phyloP scores from a whole-genome alignment of 176 grass and related monocot species.

The Carex pumila region DNA sequence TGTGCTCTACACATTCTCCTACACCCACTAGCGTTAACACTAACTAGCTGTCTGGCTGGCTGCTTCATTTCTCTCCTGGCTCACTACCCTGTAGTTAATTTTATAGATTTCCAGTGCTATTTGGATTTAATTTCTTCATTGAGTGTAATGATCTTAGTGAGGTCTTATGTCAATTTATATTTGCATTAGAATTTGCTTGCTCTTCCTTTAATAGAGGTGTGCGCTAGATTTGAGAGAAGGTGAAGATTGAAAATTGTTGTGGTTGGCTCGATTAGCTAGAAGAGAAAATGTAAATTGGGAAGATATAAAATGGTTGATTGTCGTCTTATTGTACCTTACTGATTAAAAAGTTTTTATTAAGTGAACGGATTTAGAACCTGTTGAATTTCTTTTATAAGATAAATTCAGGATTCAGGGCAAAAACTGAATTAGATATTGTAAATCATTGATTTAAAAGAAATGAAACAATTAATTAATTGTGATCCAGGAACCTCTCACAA shows the following conservation, averaged over 20 bases:
- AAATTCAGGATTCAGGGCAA: background rate
- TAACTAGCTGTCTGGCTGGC: background rate
- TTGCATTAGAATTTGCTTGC: background rate
- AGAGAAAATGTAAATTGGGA: background rate
- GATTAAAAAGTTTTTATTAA: background rate
- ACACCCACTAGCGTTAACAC: background rate
- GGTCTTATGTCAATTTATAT: background rate
- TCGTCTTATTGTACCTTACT: background rate
- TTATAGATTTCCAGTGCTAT: background rate
- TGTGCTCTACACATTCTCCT: conserved; percentile 67
- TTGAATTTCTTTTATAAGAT: background rate
- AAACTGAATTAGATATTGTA: background rate
- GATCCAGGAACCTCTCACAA: background rate
- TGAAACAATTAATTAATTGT: background rate
- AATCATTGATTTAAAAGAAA: background rate
- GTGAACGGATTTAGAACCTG: background rate
- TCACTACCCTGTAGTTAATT: background rate
- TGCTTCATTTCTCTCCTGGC: background rate
- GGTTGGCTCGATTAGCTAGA: background rate
- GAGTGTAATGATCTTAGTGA: background rate
- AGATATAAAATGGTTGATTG: background rate
- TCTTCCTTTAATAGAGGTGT: background rate
- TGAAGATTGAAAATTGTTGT: background rate
- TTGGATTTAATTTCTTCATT: background rate
- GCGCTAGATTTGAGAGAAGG: background rate